These are phyloP conservation scores for Auriculariales sp. DNA, from an alignment of 768 basidiomycete genomes.

Conservation along the genomic window DNA sequence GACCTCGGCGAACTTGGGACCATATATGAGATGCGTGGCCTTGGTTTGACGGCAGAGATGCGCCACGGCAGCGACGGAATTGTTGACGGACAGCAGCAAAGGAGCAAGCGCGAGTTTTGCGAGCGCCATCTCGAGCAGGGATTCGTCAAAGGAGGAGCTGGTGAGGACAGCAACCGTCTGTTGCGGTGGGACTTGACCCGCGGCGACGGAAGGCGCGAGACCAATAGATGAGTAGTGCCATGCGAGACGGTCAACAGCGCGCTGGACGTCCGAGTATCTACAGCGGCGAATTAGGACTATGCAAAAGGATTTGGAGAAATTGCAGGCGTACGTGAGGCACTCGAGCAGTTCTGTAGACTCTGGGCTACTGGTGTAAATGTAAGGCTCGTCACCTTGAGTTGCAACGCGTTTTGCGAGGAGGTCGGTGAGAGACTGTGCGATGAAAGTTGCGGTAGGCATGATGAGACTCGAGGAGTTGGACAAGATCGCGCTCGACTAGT, in stretches of 20 bases:
- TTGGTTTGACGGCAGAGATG: constrained; percentile 26
- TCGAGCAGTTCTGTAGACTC: background rate
- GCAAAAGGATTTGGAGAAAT: background rate
- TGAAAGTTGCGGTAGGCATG: background rate
- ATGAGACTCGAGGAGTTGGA: no score
- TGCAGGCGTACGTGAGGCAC: background rate
- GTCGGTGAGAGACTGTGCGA: background rate
- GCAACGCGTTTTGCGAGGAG: background rate
- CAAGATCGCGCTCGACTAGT: no score
- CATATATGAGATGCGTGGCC: constrained; percentile 25
- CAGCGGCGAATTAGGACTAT: background rate
- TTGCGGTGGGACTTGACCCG: constrained; percentile 16
- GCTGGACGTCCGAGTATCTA: background rate
- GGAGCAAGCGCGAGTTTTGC: constrained; percentile 24
- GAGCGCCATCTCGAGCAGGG: constrained; percentile 27
- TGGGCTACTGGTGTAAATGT: background rate
- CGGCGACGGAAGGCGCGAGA: constrained; percentile 12
- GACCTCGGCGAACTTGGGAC: constrained; percentile 19
- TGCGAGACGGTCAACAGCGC: constrained; percentile 14
- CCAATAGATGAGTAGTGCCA: constrained; percentile 15
- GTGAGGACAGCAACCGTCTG: constrained; percentile 23
- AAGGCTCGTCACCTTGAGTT: background rate
- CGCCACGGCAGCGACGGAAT: constrained; percentile 29
- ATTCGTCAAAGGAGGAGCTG: constrained; percentile 25
- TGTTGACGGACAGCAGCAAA: constrained; percentile 29